phyloP scores from a whole-genome alignment of 2,329 filamentous ascomycete genomes.

The Furcasterigmium sp. region DNA sequence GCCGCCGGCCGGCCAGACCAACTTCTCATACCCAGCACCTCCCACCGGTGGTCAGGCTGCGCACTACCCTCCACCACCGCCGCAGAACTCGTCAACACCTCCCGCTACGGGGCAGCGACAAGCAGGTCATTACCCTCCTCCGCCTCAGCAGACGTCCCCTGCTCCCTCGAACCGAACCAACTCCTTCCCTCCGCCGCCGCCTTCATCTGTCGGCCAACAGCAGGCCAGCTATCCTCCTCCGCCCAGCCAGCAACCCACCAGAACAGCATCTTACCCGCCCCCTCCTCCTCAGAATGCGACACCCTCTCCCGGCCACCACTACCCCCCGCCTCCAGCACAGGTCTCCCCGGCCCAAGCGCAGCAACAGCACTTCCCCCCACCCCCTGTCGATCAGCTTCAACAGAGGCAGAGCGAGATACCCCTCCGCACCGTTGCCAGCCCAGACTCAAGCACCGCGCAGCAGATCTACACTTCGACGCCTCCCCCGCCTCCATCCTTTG shows the following conservation, averaged over 20 bases:
- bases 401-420: slow-evolving; percentile 18
- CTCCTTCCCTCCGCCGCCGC: not conserved
- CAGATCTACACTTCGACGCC: slow-evolving; percentile 14
- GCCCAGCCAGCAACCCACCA: slow-evolving; percentile 8
- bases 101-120: slow-evolving; percentile 7
- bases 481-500: not conserved
- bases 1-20: slow-evolving; percentile 37
- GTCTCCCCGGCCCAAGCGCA: slow-evolving; percentile 17
- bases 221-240: slow-evolving; percentile 7
- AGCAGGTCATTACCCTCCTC: slow-evolving; percentile 12
- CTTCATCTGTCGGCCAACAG: slow-evolving; percentile 3
- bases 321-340: slow-evolving; percentile 20
- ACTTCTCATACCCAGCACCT: slow-evolving; percentile 39
- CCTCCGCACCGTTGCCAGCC: slow-evolving; percentile 6
- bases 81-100: too few relatives aligned
- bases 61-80: slow-evolving; percentile 23
- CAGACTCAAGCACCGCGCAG: slow-evolving; percentile 9
- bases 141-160: slow-evolving; percentile 14
- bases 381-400: slow-evolving; percentile 23
- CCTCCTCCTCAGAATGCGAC: slow-evolving; percentile 13
- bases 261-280: slow-evolving; percentile 11
- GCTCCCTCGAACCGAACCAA: not conserved
- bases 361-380: slow-evolving; percentile 22
- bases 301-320: slow-evolving; percentile 15
- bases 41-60: slow-evolving; percentile 11